These are phyloP conservation scores for Colletotrichum tamarilloi DNA, from an alignment of 2,329 filamentous ascomycete genomes.

Conservation along the genomic window DNA sequence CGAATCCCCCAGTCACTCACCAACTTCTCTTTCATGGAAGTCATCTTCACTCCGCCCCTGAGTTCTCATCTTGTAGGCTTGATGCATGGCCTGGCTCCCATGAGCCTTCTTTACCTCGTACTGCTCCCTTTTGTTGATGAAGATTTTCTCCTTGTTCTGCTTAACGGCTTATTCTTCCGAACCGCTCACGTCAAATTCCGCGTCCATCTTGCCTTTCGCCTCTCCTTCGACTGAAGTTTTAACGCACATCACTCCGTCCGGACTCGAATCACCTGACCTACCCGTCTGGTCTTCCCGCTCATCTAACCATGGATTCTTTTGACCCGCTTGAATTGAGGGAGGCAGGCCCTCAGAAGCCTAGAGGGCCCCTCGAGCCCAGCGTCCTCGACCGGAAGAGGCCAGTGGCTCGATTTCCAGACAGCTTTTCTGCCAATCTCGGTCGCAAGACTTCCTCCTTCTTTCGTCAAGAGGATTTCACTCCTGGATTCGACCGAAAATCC, in stretches of 20 bases:
- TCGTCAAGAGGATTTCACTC: background rate
- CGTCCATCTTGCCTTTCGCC: background rate
- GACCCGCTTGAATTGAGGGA: background rate
- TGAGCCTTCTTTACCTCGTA: background rate
- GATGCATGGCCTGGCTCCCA: background rate
- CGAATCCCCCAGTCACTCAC: background rate
- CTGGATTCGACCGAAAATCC: background rate
- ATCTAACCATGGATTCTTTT: background rate
- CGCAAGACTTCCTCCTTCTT: slow-evolving; percentile 19
- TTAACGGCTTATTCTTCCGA: background rate
- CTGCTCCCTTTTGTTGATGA: background rate
- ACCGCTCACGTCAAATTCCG: background rate
- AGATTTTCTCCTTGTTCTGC: background rate
- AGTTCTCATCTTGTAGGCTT: background rate
- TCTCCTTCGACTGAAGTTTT: background rate
- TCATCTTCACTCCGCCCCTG: background rate
- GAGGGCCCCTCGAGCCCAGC: slow-evolving; percentile 28
- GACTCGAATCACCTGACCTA: background rate
- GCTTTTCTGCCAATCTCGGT: slow-evolving; percentile 32
- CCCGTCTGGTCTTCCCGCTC: background rate
- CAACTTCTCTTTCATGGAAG: background rate
- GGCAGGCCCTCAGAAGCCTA: background rate
- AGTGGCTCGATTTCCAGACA: slow-evolving; percentile 21
- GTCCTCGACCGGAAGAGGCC: slow-evolving; percentile 34
- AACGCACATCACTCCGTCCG: background rate